Conservation (phyloP, 1,284 basidiomycete genomes). For the Pterulicium gracile region DNA sequence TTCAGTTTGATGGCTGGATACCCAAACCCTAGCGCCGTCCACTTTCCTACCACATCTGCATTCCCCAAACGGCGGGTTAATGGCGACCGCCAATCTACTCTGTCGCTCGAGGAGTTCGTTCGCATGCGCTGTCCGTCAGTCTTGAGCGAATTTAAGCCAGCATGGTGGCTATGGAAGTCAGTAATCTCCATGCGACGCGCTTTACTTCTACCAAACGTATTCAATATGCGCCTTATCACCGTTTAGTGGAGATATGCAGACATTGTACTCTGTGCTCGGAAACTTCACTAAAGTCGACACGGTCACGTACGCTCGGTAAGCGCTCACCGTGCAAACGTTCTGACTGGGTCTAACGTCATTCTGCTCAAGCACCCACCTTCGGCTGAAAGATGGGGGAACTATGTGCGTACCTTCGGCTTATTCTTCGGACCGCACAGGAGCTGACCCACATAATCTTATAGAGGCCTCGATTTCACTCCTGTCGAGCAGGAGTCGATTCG, state of each 20-base stretch:
- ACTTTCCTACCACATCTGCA: constrained; percentile 23
- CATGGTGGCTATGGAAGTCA: constrained; percentile 66
- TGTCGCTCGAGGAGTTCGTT: constrained; percentile 42
- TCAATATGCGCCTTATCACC: neutral
- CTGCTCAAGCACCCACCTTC: constrained; percentile 45
- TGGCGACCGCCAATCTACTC: constrained; percentile 21
- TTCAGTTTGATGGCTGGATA: constrained; percentile 25
- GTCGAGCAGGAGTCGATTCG: constrained; percentile 36
- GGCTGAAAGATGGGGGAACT: constrained; percentile 60
- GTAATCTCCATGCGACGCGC: constrained; percentile 12
- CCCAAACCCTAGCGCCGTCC: constrained; percentile 24
- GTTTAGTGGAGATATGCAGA: constrained; percentile 25
- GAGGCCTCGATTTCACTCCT: constrained; percentile 67
- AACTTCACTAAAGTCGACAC: constrained; percentile 53
- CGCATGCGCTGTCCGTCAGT: constrained; percentile 49
- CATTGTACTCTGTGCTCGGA: constrained; percentile 36
- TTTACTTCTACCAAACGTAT: neutral
- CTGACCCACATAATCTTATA: constrained; percentile 17
- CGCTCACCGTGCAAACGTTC: constrained; percentile 8
- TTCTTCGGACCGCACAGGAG: constrained; percentile 1
- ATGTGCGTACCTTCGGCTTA: constrained; percentile 26
- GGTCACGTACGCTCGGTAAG: constrained; percentile 54
- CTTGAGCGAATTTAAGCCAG: constrained; percentile 39
- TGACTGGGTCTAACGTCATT: constrained; percentile 31
- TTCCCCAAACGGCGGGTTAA: constrained; percentile 25